Percentiles rank a stretch among this genome's conserved stretches.
phyloP scores from a whole-genome alignment of 345 rosid species.

The Cardiospermum halicacabum region DNA sequence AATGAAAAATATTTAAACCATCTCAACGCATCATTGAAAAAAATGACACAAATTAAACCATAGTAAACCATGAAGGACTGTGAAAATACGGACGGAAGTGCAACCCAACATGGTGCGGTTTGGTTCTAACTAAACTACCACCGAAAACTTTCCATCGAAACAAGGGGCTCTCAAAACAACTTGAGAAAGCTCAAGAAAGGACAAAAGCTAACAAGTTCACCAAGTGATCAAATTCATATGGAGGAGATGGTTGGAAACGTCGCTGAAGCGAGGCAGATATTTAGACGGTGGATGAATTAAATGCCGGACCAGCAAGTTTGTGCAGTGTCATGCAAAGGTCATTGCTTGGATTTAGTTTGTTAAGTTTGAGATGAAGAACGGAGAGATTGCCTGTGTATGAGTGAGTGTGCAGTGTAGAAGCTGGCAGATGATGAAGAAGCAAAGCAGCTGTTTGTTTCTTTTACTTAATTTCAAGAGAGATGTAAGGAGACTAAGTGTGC shows the following conservation, averaged over 20 bases:
- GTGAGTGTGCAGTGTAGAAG: slow-evolving; percentile 73
- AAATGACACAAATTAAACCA: too few species aligned
- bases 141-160: too few species aligned
- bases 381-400: slow-evolving; percentile 58
- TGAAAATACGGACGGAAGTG: too few species aligned
- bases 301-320: too few species aligned
- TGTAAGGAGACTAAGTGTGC: slow-evolving; percentile 77
- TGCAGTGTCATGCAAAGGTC: slow-evolving; percentile 66
- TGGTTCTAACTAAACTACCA: too few species aligned
- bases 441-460: slow-evolving; percentile 67
- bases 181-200: slow-evolving; percentile 62
- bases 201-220: slow-evolving; percentile 59
- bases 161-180: slow-evolving; percentile 58
- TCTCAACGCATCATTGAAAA: too few species aligned
- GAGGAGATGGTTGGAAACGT: slow-evolving; percentile 81
- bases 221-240: too few species aligned
- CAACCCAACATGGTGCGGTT: too few species aligned
- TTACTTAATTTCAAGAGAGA: slow-evolving; percentile 83
- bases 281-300: too few species aligned
- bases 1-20: too few species aligned
- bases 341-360: slow-evolving; percentile 68
- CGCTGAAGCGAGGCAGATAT: slow-evolving; percentile 68
- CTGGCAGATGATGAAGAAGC: slow-evolving; percentile 85
- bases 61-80: too few species aligned
- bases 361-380: slow-evolving; percentile 82